Conservation (phyloP, 2,329 filamentous ascomycete genomes). For the Ilyonectria mors-panacis region DNA sequence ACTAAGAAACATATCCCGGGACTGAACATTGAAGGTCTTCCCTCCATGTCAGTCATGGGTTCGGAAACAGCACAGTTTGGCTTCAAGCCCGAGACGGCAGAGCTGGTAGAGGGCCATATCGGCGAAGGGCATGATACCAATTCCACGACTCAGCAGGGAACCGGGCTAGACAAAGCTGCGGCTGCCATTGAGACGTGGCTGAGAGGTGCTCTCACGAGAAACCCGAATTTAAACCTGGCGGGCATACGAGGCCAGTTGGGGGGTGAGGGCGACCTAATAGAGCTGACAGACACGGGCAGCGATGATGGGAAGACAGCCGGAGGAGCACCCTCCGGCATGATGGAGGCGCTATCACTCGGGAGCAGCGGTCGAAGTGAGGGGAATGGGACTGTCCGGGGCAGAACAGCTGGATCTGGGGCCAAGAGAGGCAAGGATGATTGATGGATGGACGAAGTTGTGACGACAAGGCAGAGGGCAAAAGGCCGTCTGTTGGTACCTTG, state of each 20-base stretch:
- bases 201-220: slow-evolving; percentile 81
- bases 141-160: slow-evolving; percentile 62
- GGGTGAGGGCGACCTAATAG: slow-evolving; percentile 75
- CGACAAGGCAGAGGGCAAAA: background rate
- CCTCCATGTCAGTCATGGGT: slow-evolving; percentile 76
- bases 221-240: slow-evolving; percentile 66
- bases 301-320: slow-evolving; percentile 63
- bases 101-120: slow-evolving; percentile 67
- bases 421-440: slow-evolving; percentile 27
- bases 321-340: slow-evolving; percentile 46
- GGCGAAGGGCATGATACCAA: slow-evolving; percentile 62
- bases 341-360: slow-evolving; percentile 51
- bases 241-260: slow-evolving; percentile 56
- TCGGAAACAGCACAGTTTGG: slow-evolving; percentile 73
- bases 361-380: slow-evolving; percentile 58
- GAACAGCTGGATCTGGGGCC: slow-evolving; percentile 48
- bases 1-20: slow-evolving; percentile 87
- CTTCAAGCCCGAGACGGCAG: slow-evolving; percentile 59
- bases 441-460: slow-evolving; percentile 6
- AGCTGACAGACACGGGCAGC: slow-evolving; percentile 75
- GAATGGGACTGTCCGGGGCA: slow-evolving; percentile 56
- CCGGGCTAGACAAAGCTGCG: slow-evolving; percentile 84
- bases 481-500: slow-evolving; percentile 7
- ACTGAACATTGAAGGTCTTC: slow-evolving; percentile 78
- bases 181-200: slow-evolving; percentile 93